phyloP scores from a whole-genome alignment of 2,329 filamentous ascomycete species.

The Cladophialophora immunda region DNA sequence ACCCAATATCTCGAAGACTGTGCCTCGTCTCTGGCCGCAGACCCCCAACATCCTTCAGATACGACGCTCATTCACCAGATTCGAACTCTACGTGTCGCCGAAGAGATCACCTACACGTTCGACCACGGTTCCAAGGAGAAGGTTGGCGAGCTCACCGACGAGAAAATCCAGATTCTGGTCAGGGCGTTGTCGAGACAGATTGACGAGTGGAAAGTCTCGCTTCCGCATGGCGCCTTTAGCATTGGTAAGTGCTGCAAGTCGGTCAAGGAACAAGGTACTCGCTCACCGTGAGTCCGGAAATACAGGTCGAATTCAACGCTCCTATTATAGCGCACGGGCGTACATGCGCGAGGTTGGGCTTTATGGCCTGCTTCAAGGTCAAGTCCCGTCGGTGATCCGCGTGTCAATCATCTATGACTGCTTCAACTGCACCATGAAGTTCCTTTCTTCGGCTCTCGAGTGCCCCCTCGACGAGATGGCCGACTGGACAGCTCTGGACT shows the following conservation, averaged over 20 bases:
- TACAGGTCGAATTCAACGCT: constrained; percentile 15
- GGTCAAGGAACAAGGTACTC: not conserved
- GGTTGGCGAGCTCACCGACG: constrained; percentile 28
- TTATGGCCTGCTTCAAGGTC: constrained; percentile 30
- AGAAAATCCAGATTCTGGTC: constrained; percentile 27
- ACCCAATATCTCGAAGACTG: constrained; percentile 31
- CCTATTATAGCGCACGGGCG: constrained; percentile 8
- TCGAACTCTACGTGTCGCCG: constrained; percentile 19
- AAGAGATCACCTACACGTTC: constrained; percentile 21
- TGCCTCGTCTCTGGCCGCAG: constrained; percentile 23
- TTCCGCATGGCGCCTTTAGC: constrained; percentile 2
- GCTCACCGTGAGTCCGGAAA: not conserved
- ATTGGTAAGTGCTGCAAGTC: constrained; percentile 5
- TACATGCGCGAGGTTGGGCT: constrained; percentile 33
- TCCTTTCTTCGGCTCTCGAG: constrained; percentile 23
- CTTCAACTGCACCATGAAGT: constrained; percentile 26
- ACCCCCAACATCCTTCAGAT: constrained; percentile 31
- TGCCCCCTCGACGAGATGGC: constrained; percentile 22
- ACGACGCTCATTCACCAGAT: constrained; percentile 15
- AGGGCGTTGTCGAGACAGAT: constrained; percentile 19
- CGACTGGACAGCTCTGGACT: constrained; percentile 30
- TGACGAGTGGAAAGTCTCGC: constrained; percentile 19
- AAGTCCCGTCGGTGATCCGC: constrained; percentile 25
- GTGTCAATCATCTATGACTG: constrained; percentile 32
- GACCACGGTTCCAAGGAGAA: constrained; percentile 29